These are phyloP conservation scores for Penicillium rolfsii DNA, from an alignment of 2,329 filamentous ascomycete species.

Conservation along the genomic window DNA sequence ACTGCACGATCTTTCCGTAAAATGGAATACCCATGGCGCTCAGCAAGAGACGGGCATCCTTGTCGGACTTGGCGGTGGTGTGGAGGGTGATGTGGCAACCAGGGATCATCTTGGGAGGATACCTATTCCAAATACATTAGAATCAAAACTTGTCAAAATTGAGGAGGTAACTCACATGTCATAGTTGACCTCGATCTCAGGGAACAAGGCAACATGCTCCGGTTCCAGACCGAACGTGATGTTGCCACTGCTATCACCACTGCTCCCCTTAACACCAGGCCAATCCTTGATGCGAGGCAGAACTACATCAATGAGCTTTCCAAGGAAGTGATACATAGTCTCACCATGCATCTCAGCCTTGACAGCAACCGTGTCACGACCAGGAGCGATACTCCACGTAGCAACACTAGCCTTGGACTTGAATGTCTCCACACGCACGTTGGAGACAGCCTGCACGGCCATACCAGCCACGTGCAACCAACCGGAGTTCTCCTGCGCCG, in stretches of 20 bases:
- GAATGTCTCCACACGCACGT: conserved; percentile 71
- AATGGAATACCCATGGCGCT: conserved; percentile 77
- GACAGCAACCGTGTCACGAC: conserved; percentile 69
- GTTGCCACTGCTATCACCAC: conserved; percentile 88
- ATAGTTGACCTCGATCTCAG: conserved; percentile 93
- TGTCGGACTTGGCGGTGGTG: conserved; percentile 82
- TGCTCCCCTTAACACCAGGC: conserved; percentile 73
- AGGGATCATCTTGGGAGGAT: conserved; percentile 75
- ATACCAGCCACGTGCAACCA: conserved; percentile 82
- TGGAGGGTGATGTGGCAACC: conserved; percentile 82
- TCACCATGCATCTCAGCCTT: conserved; percentile 79
- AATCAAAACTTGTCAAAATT: not conserved
- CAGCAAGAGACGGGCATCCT: conserved; percentile 77
- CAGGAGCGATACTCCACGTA: conserved; percentile 73
- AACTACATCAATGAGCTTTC: conserved; percentile 87
- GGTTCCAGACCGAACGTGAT: conserved; percentile 77
- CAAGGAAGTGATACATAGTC: conserved; percentile 84
- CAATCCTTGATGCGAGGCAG: conserved; percentile 96
- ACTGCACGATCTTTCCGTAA: conserved; percentile 70
- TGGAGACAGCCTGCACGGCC: conserved; percentile 82
- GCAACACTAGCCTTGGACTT: conserved; percentile 70
- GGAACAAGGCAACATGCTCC: conserved; percentile 79
- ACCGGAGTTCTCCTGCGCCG: conserved; percentile 69
- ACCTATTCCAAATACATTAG: conserved; percentile 47
- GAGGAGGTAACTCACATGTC: conserved; percentile 67